Evolutionary conservation across 306 rosid species (phyloP).

Genomic region (Vicia faba): DNA sequence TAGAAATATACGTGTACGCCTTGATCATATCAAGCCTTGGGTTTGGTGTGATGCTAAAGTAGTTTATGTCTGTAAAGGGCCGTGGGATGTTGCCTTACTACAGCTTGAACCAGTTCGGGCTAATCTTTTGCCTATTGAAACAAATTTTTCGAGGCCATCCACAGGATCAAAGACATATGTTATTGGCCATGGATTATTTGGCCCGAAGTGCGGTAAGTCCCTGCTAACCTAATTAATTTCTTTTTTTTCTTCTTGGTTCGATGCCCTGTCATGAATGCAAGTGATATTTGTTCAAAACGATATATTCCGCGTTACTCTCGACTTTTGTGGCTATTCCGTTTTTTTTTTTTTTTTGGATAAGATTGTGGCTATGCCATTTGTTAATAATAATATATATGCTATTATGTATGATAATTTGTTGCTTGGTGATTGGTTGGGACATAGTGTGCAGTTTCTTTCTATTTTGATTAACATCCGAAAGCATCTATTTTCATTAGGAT

Average conservation of each 20-base stretch:
- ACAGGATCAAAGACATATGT: slow-evolving; percentile 82
- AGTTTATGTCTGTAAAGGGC: slow-evolving; percentile 79
- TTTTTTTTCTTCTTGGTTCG: slow-evolving; percentile 20
- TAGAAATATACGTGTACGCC: slow-evolving; percentile 71
- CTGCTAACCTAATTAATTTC: slow-evolving; percentile 22
- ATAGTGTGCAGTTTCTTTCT: no score
- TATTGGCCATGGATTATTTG: slow-evolving; percentile 88
- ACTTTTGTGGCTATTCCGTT: neutral
- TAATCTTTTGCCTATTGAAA: slow-evolving; percentile 62
- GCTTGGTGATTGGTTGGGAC: no score
- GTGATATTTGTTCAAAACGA: neutral
- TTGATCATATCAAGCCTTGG: slow-evolving; percentile 76
- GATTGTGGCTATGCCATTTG: neutral
- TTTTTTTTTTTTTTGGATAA: no score
- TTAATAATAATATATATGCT: neutral
- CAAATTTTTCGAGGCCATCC: slow-evolving; percentile 64
- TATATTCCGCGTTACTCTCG: neutral
- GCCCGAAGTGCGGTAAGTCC: slow-evolving; percentile 83
- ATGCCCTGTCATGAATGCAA: slow-evolving; percentile 22
- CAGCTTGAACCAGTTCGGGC: slow-evolving; percentile 74
- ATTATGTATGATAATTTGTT: neutral
- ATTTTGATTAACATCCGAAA: slow-evolving; percentile 22
- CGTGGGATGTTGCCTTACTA: slow-evolving; percentile 87
- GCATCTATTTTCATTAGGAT: slow-evolving; percentile 48
- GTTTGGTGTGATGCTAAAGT: slow-evolving; percentile 83